Percentiles rank a stretch among this genome's conserved stretches.
Conservation (phyloP, 345 rosid species). For the Odontarrhena argentea region DNA sequence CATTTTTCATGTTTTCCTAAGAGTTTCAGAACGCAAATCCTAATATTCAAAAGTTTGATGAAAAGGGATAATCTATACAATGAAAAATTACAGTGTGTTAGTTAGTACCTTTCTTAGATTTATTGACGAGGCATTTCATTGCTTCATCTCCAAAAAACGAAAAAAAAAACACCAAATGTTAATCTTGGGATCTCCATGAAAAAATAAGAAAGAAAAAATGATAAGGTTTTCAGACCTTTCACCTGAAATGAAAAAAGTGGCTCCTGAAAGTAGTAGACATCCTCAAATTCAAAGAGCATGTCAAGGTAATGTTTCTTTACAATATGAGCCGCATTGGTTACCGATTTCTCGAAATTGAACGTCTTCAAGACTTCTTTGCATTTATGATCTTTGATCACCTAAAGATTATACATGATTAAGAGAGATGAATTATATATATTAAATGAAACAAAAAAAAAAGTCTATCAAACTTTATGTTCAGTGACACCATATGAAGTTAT, state of each 20-base stretch:
- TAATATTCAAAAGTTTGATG: neutral
- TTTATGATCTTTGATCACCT: slow-evolving; percentile 71
- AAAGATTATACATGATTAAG: slow-evolving; percentile 9
- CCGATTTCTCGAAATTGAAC: slow-evolving; percentile 65
- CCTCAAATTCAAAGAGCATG: slow-evolving; percentile 76
- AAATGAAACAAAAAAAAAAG: neutral
- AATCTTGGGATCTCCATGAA: neutral
- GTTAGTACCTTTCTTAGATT: neutral
- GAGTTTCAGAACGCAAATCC: neutral
- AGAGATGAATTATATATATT: neutral
- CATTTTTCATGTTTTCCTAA: slow-evolving; percentile 47
- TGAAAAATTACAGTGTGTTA: neutral
- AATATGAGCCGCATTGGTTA: slow-evolving; percentile 74
- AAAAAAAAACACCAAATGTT: neutral
- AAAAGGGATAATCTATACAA: neutral
- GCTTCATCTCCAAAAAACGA: slow-evolving; percentile 12
- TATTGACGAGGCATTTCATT: neutral
- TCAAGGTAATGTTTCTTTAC: slow-evolving; percentile 63
- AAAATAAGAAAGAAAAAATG: neutral
- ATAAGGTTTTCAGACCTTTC: slow-evolving; percentile 18
- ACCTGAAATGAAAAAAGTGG: slow-evolving; percentile 39
- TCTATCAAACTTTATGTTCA: neutral
- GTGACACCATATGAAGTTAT: slow-evolving; percentile 10
- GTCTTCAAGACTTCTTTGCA: slow-evolving; percentile 72
- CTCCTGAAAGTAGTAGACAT: slow-evolving; percentile 54